Evolutionary conservation across 441 rosid species (phyloP).

Genomic region (Corymbia calophylla): DNA sequence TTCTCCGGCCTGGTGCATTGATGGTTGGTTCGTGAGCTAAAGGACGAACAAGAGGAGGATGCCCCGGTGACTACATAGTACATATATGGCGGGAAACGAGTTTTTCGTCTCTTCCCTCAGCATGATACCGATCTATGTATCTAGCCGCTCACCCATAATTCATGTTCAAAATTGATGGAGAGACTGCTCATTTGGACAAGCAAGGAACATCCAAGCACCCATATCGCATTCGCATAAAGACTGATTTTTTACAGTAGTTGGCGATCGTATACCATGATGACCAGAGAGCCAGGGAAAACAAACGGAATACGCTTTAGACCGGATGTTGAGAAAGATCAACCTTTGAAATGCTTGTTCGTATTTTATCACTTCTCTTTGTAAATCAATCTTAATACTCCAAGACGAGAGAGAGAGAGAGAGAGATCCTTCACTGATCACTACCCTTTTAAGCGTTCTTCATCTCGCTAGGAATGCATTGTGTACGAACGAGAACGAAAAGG

Average conservation of each 20-base stretch:
- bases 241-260: not conserved
- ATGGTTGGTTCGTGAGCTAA: not conserved
- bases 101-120: not conserved
- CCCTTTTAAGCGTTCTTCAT: not conserved
- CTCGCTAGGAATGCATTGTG: not conserved
- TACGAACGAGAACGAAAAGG: not conserved
- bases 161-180: not conserved
- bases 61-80: not conserved
- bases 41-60: not conserved
- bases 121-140: not conserved
- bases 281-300: not conserved
- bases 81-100: not conserved
- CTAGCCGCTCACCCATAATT: not conserved
- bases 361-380: not conserved
- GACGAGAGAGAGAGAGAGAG: not conserved
- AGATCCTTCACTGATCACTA: not conserved
- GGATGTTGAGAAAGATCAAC: not conserved
- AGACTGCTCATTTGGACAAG: not conserved
- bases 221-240: not conserved
- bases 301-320: not conserved
- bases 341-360: not conserved
- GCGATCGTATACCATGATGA: not conserved
- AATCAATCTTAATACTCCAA: not conserved
- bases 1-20: not conserved
- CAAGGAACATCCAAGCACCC: not conserved